Evolutionary conservation across 208 protist genomes (phyloP), one percentile per base, ranked within the genome.

Genomic region (Jaenimonas drosophilae): DNA sequence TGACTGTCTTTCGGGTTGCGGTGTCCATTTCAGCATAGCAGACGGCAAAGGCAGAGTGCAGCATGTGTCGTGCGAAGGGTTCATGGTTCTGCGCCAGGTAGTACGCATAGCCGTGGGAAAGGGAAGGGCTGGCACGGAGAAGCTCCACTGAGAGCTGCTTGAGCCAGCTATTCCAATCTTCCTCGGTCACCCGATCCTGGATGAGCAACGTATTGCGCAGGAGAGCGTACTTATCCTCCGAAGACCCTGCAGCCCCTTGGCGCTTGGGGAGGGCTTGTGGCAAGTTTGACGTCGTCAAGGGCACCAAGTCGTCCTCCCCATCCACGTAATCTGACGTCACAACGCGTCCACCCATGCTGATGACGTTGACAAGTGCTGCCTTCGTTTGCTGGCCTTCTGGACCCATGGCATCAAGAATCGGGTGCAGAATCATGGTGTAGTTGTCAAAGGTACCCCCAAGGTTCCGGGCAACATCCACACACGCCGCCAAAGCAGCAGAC

Each of bases 51-150:
- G 87, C 87, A 7, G 78, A 87, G 67, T 88, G 76, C 46, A 91
- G 52, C 77, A 94, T 89, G 40, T 85, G 71, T 2, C 82, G 74
- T 43, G 87, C 87, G 68, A 94, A 94, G 32, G 78, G 79, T 43
- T 87, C 79, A 54, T 94, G 71, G 20, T 90, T 43, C 49, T 88
- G 69, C 14, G 87, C 87, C 1, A 94, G 66, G 21, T 66, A 48
- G 30, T 82, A 77, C 25, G 82, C 79, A 57, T 75, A 76, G 2
- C 56, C 65, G 54, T 91, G 86, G 19, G 81, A 73, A 24, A 62
- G 64, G 17, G 81, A 82, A 19, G 86, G 78, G 46, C 81, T 94
- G 21, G 64, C 77, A 16, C 81, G 77, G 17, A 94, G 68, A 50
- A 94, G 69, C 71, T 80, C 78, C 40, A 89, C 74, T 16, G 78